A percentile compares a stretch with the other conserved stretches of the same genome.
Evolutionary conservation across 2,329 filamentous ascomycete genomes (phyloP).

Genomic region (Venturia nashicola): DNA sequence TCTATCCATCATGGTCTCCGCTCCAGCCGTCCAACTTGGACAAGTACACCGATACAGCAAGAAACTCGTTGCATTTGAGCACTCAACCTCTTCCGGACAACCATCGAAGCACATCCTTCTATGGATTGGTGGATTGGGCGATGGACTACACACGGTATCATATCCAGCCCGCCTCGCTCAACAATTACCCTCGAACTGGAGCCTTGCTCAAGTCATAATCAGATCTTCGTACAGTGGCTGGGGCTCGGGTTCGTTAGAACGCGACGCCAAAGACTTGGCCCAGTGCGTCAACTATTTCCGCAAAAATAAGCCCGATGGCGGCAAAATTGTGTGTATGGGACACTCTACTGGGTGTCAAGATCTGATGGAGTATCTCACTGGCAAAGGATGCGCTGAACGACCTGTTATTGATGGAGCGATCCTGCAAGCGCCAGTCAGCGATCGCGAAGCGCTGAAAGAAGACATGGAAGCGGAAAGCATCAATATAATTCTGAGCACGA

Average conservation of each 20-base stretch:
- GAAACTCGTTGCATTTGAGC: slow-evolving; percentile 34
- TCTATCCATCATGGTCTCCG: not conserved
- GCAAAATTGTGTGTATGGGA: slow-evolving; percentile 54
- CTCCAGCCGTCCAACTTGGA: slow-evolving; percentile 16
- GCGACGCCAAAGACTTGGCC: slow-evolving; percentile 42
- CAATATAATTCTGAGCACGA: slow-evolving; percentile 32
- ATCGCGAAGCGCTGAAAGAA: slow-evolving; percentile 51
- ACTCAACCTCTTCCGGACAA: slow-evolving; percentile 20
- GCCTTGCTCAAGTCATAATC: slow-evolving; percentile 37
- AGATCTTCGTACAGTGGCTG: slow-evolving; percentile 43
- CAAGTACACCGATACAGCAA: slow-evolving; percentile 29
- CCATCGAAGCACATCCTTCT: slow-evolving; percentile 44
- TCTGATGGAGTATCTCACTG: slow-evolving; percentile 46
- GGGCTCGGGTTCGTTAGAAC: slow-evolving; percentile 39
- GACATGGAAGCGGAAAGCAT: slow-evolving; percentile 30
- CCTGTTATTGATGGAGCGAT: slow-evolving; percentile 60
- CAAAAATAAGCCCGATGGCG: slow-evolving; percentile 20
- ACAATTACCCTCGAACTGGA: slow-evolving; percentile 38
- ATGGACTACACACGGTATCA: slow-evolving; percentile 53
- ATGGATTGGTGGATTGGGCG: slow-evolving; percentile 58
- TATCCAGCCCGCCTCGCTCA: slow-evolving; percentile 42
- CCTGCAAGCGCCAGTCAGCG: slow-evolving; percentile 68
- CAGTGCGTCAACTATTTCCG: slow-evolving; percentile 40
- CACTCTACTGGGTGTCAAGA: slow-evolving; percentile 61
- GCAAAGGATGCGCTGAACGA: slow-evolving; percentile 18